Evolutionary conservation across 371 early-diverging fungal genomes (phyloP), one percentile per base, ranked within the genome.

Genomic region (Lichtheimia hyalospora): DNA sequence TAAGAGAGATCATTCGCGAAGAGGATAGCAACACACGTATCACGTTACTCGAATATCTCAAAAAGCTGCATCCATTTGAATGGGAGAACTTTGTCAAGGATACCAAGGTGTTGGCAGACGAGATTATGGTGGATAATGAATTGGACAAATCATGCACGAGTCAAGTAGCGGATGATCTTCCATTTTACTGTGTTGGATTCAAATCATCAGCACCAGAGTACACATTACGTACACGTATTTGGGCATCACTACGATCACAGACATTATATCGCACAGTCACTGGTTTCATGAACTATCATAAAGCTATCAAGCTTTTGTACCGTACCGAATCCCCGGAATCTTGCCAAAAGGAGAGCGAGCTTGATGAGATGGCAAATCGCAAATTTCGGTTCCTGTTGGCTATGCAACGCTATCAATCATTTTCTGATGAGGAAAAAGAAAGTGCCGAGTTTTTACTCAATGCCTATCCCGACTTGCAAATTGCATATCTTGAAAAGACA

Each of bases 81-180:
- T 94, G 93, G 94, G 89, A 89, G 34, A 92, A 93, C 78, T 95
- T 92, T 75, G 92, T 95, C 52, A 84, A 89, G 63, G 93, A 92
- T 59, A 92, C 91, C 57, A 92, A 92, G 70, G 79, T 89, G 14
- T 57, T 91, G 55, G 91, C 87, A 0, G 90, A 92, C 62, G 89
- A 91, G 46, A 18, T 46, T 46, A 46, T 21, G 46, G 46, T 46
- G 46, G 18, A 46, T 7, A 65, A 43, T 44, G 1, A 57, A 24
- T 18, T 13, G 20, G 21, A 43, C 52, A 5, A 53, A 18, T 20
- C 42, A 48, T n/a, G 59, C 43, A 3, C 49, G 41, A n/a, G 13
- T 23, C 25, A 52, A 24, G 85, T 88, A 68, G 81, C 81, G 20
- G 89, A 92, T 52, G 92, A 92, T 57, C 58, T 91, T 18, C 90